Base-by-base conservation (phyloP, 2,329 filamentous ascomycete genomes). In the Aureobasidium sp. region DNA sequence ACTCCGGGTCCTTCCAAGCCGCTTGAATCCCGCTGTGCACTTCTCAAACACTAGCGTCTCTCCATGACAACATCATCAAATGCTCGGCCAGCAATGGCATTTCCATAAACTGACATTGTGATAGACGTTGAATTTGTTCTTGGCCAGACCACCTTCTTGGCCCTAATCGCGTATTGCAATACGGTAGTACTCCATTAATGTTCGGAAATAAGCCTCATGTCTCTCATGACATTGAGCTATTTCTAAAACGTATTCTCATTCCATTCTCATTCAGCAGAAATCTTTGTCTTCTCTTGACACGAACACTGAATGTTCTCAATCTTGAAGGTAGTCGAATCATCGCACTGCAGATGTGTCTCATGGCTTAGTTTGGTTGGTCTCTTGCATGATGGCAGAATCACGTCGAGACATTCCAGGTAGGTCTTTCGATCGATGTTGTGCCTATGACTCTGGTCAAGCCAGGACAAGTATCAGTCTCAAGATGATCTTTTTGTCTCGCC, bases 21-120 rank as follows among this genome's bases (percentile, higher is more conserved):
- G 52, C 52, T 39, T 56, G 37, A 10, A 34, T 56, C 10, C 15
- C 17, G 52, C 39, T 34, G 52, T 44, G 52, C 52, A 2, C 34
- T 56, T 56, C 52, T 56, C 52, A 56, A 56, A 56, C 52, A 56
- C 52, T 56, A 56, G 52, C 23, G 42, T 26, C 52, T 44, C 6
- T n/a, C 32, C 15, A 34, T 44, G 51, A 55, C 51, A 41, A 8
- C 37, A 56, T 34, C 27, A 10, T 17, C 26, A 17, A 10, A 27
- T 20, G 26, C 17, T 17, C 26, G 2, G 2, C 6, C 26, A 55
- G 34, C 8, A 27, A n/a, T 20, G 36, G 2, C 27, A 42, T 23
- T 20, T 13, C 9, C n/a, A 44, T 34, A 27, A 56, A 26, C 17
- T 44, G 52, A 44, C 27, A 56, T 56, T 56, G 39, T 13, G 37